phyloP scores from a whole-genome alignment of 495 filamentous ascomycete species.

The Rostrohypoxylon terebratum region DNA sequence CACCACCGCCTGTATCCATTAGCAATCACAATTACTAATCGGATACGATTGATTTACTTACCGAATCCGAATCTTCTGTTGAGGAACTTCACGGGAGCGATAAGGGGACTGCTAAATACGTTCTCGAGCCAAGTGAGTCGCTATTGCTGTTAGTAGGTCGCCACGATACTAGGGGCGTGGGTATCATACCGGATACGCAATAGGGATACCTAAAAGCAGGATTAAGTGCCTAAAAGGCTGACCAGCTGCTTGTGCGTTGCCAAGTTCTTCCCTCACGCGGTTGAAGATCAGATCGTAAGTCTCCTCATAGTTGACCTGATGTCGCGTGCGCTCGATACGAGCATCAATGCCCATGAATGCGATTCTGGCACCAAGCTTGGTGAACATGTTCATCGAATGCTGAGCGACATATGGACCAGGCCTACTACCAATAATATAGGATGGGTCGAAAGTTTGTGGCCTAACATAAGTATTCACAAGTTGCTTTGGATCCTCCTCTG shows the following conservation, averaged over 20 bases:
- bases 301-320: constrained; percentile 90
- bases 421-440: constrained; percentile 80
- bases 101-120: constrained; percentile 83
- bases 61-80: constrained; percentile 89
- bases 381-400: constrained; percentile 81
- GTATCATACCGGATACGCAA: constrained; percentile 80
- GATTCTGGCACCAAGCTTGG: constrained; percentile 84
- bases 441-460: constrained; percentile 68
- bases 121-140: constrained; percentile 94
- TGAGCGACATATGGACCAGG: constrained; percentile 86
- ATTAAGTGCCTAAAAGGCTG: constrained; percentile 83
- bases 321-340: constrained; percentile 89
- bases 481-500: constrained; percentile 73
- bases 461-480: constrained; percentile 75
- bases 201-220: constrained; percentile 89
- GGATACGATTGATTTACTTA: constrained; percentile 26
- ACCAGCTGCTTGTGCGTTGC: constrained; percentile 59
- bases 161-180: neutral
- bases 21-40: neutral
- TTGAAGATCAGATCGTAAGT: constrained; percentile 87
- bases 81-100: constrained; percentile 86
- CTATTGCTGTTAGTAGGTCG: constrained; percentile 44
- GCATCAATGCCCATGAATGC: constrained; percentile 91
- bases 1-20: constrained; percentile 66
- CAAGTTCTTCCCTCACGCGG: constrained; percentile 73